Percentiles rank a stretch among this genome's conserved stretches.
Evolutionary conservation across 1,284 basidiomycete genomes (phyloP).

Genomic region (Pseudozyma tsukubaensis): DNA sequence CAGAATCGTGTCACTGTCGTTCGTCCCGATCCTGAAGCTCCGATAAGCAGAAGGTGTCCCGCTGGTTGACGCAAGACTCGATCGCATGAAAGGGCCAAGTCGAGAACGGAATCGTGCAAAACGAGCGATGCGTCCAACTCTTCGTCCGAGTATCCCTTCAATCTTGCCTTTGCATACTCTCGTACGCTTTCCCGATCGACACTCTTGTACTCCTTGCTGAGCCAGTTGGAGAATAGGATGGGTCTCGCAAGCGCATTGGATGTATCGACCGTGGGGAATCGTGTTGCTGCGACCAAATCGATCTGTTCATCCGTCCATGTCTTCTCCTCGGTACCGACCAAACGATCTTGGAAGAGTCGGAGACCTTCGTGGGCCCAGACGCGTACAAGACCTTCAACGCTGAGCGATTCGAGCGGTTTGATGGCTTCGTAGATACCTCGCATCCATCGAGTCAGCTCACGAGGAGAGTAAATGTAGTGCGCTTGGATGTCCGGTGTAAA

Average conservation of each 20-base stretch:
- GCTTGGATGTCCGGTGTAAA: conserved; percentile 97
- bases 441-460: conserved; percentile 97
- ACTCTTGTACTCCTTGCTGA: conserved; percentile 94
- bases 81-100: conserved; percentile 96
- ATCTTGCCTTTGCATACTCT: conserved; percentile 94
- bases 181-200: conserved; percentile 92
- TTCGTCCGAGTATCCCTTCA: conserved; percentile 75
- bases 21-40: conserved; percentile 98
- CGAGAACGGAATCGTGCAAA: conserved; percentile 96
- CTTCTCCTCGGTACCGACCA: conserved; percentile 74
- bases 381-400: conserved; percentile 92
- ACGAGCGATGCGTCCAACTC: conserved; percentile 98
- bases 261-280: conserved; percentile 91
- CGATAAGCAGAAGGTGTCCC: conserved; percentile 94
- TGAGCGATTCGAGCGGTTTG: conserved; percentile 86
- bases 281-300: conserved; percentile 82
- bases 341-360: conserved; percentile 95
- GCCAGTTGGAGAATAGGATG: conserved; percentile 99
- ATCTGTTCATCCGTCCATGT: conserved; percentile 93
- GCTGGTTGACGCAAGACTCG: conserved; percentile 99
- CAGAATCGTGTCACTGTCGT: conserved; percentile 98
- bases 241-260: conserved; percentile 81
- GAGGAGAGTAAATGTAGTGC: conserved; percentile 98
- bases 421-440: conserved; percentile 98
- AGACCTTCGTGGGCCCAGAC: conserved; percentile 99